Evolutionary conservation across 2,329 filamentous ascomycete species (phyloP), one percentile per base, ranked within the genome.

Genomic region (Cladorrhinum sp.): DNA sequence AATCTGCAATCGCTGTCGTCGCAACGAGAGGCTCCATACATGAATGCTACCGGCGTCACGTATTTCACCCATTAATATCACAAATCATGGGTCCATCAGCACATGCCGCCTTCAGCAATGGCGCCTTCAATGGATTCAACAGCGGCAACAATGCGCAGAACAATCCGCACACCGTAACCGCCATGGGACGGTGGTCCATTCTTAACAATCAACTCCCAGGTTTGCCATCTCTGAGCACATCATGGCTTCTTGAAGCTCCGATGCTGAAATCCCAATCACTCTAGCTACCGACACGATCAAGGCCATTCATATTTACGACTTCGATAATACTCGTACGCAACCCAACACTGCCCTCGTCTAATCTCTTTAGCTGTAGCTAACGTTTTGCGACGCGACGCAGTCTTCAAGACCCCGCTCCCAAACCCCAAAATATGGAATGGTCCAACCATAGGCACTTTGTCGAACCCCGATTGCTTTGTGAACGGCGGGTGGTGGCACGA

Each of bases 401-500:
- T 99, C 53, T 99, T 99, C 79, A 87, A 88, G 68, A 96, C 91
- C 13, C 95, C 95, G 5, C 79, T 96, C 1, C 95, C 95, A 1
- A 98, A 97, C 70, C 85, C 87, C 2, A 88, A 92, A 67, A 75
- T 99, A 71, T 99, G 95, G 95, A 89, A 88, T 66, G 84, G 85
- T 1, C 79, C 82, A 29, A 93, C 92, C 0, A 85, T 96, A 54
- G 91, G 92, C 52, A 82, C 87, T 62, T 80, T 99, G 10, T 86
- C 90, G 62, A 87, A 82, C 51, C 87, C 90, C 65, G 90, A 96
- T 65, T 81, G 84, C 56, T 91, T 98, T 68, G 78, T 86, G 63
- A 90, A 89, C 66, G 93, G 93, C 66, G 92, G 93, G 64, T 99
- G 95, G 95, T 99, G 95, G 95, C 95, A 99, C 75, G 93, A 98